Evolutionary conservation across 371 early-diverging fungal species (phyloP), one percentile per base, ranked within the genome.

Genomic region (Apophysomyces ossiformis): DNA sequence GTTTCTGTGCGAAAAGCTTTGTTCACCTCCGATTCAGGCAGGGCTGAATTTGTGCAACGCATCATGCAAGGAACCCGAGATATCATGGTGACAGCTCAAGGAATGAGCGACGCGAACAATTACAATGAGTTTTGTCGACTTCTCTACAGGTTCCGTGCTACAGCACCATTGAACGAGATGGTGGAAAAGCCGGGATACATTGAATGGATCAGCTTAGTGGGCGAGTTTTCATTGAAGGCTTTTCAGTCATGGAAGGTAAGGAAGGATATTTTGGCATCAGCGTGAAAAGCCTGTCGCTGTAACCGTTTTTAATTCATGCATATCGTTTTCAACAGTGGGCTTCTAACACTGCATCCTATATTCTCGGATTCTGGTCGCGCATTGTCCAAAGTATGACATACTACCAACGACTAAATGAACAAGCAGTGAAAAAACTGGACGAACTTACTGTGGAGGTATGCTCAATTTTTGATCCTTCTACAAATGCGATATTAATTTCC

Each of bases 291-390:
- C 13, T 7, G 4, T 3, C 7, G 21, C 18, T 37, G 35, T 54
- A 1, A 38, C 43, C 61, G 0, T 12, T 18, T 15, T 16, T 47
- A 4, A 2, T 43, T 56, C 7, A 18, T n/a, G 37, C 32, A 44
- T 39, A 2, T 44, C 8, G 11, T 39, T 57, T 13, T 21, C 15
- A 50, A 38, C n/a, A 88, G 90, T 90, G 90, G 86, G 82, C 89
- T 43, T 84, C 90, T 37, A 89, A 90, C 67, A 89, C 87, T 62
- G 70, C 91, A 2, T 75, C 80, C n/a, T 92, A 93, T 71, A 71
- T 95, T 37, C 75, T 95, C 58, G 83, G 87, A 12, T 94, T 95
- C 70, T 95, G 95, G 95, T 85, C 88, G 46, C 86, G 90, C 64
- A 81, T 90, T 12, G 85, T 88, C 1, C 77, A 88, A 12, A 83